These are phyloP conservation scores for Elongisporangium senticosum DNA, from an alignment of 352 stramenopile genomes.

Conservation along the genomic window DNA sequence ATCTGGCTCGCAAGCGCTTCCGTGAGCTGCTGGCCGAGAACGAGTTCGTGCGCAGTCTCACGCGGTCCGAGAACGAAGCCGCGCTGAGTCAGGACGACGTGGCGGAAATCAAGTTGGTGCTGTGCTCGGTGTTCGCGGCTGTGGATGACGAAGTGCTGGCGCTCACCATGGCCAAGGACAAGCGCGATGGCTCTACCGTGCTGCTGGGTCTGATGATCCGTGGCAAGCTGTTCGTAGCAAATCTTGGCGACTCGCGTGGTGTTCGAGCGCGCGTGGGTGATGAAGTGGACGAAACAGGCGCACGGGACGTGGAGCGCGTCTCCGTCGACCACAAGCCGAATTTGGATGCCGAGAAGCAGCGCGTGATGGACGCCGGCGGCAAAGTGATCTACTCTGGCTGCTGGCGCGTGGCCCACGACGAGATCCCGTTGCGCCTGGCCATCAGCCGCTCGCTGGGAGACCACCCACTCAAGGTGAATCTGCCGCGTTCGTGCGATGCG, in stretches of 20 bases:
- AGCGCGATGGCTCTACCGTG: slow-evolving; percentile 72
- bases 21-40: slow-evolving; percentile 46
- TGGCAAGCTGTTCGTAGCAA: slow-evolving; percentile 74
- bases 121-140: slow-evolving; percentile 47
- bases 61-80: slow-evolving; percentile 21
- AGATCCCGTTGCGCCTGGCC: slow-evolving; percentile 60
- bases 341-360: slow-evolving; percentile 46
- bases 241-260: slow-evolving; percentile 69
- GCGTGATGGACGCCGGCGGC: slow-evolving; percentile 57
- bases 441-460: slow-evolving; percentile 77
- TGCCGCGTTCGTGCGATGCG: slow-evolving; percentile 49
- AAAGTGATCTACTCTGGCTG: slow-evolving; percentile 80
- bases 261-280: slow-evolving; percentile 37
- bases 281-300: slow-evolving; percentile 9
- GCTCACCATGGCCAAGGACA: slow-evolving; percentile 57
- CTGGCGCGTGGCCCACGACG: slow-evolving; percentile 77
- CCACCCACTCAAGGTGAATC: slow-evolving; percentile 66
- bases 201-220: slow-evolving; percentile 61
- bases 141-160: slow-evolving; percentile 74
- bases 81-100: slow-evolving; percentile 42
- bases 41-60: slow-evolving; percentile 41
- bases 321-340: slow-evolving; percentile 81
- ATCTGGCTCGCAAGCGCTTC: slow-evolving; percentile 56
- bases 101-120: slow-evolving; percentile 33
- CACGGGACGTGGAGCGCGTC: slow-evolving; percentile 30